These are phyloP conservation scores for Hirschioporus abietinus DNA, from an alignment of 768 basidiomycete species.

Conservation along the genomic window DNA sequence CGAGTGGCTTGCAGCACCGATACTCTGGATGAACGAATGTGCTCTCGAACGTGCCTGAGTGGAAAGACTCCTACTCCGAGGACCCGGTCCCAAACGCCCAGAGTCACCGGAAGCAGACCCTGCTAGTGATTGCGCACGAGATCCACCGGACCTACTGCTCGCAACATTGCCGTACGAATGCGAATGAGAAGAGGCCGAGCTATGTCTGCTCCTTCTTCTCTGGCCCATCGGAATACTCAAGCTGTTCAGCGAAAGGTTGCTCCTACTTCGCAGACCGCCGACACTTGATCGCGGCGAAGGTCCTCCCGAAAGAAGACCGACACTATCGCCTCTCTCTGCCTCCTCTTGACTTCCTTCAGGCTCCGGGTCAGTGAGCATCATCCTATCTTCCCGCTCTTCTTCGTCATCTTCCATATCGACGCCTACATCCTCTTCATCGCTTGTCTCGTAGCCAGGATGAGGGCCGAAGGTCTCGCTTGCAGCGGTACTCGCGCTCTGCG, in stretches of 20 bases:
- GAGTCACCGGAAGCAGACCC: background rate
- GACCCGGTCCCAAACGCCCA: constrained; percentile 29
- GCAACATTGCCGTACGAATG: background rate
- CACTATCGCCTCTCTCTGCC: constrained; percentile 57
- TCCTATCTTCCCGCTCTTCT: constrained; percentile 27
- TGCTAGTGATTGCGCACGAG: background rate
- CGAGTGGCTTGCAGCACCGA: constrained; percentile 55
- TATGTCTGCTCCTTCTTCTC: constrained; percentile 14
- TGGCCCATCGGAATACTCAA: constrained; percentile 35
- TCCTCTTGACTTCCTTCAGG: constrained; percentile 53
- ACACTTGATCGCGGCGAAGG: constrained; percentile 49
- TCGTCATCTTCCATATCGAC: constrained; percentile 25
- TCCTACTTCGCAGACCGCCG: constrained; percentile 26
- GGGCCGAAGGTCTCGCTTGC: constrained; percentile 21
- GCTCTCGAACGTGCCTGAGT: constrained; percentile 43
- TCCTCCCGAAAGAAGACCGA: constrained; percentile 46
- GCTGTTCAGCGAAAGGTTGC: constrained; percentile 29
- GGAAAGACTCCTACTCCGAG: background rate
- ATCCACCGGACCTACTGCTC: background rate
- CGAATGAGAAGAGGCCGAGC: background rate
- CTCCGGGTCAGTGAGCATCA: constrained; percentile 37
- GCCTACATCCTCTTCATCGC: constrained; percentile 23
- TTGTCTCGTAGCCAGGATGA: constrained; percentile 16
- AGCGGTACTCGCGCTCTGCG: constrained; percentile 23
- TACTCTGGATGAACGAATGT: constrained; percentile 61